Conservation (phyloP, 2,329 filamentous ascomycete genomes). For the Neobulgaria alba region DNA sequence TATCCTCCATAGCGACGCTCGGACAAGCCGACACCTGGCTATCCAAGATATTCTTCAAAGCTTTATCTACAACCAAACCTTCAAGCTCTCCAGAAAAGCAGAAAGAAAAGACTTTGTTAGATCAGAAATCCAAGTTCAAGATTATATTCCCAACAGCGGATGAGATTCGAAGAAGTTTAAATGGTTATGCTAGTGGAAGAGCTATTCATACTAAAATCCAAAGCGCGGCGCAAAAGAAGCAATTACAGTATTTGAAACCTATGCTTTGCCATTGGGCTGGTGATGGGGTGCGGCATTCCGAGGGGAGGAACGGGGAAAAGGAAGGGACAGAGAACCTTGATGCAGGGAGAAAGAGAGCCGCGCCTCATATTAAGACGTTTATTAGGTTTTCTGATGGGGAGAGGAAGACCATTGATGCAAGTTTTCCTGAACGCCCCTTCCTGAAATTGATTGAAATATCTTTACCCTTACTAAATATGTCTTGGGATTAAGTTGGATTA, state of each 20-base stretch:
- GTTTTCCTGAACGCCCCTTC: no score
- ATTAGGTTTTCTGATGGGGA: slow-evolving; percentile 47
- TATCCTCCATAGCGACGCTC: slow-evolving; percentile 77
- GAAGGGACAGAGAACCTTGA: slow-evolving; percentile 30
- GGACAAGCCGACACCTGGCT: slow-evolving; percentile 67
- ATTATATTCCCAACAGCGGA: slow-evolving; percentile 74
- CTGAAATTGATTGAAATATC: no score
- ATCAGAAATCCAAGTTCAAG: slow-evolving; percentile 45
- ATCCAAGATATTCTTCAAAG: slow-evolving; percentile 50
- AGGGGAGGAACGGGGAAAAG: neutral
- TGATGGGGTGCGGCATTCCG: slow-evolving; percentile 31
- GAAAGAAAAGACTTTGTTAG: no score
- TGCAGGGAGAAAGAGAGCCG: slow-evolving; percentile 58
- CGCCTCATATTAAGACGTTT: slow-evolving; percentile 87
- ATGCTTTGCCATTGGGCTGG: slow-evolving; percentile 70
- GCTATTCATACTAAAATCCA: slow-evolving; percentile 79
- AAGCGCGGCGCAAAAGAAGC: slow-evolving; percentile 60
- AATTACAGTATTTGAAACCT: slow-evolving; percentile 63
- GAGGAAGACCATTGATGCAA: slow-evolving; percentile 8
- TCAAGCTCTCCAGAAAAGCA: no score
- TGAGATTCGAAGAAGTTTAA: slow-evolving; percentile 67
- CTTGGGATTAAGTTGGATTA: no score
- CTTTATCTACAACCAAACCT: slow-evolving; percentile 30
- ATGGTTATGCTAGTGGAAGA: slow-evolving; percentile 67
- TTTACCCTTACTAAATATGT: no score